Evolutionary conservation across 805 yeast species (phyloP), one percentile per base, ranked within the genome.

Genomic region (Jamesozyma lodderae): DNA sequence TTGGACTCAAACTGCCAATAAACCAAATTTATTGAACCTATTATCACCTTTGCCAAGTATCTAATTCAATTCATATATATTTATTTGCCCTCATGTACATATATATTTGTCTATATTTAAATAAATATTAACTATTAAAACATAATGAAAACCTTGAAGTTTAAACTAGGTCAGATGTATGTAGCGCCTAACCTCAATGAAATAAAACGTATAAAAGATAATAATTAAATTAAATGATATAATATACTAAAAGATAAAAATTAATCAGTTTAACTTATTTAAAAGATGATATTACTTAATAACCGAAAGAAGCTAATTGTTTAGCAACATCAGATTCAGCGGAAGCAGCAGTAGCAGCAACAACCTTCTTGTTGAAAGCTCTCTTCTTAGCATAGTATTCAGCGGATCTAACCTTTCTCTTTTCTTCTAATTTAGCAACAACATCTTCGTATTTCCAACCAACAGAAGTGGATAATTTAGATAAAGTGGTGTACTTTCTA

Each of bases 371-470:
- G 70, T 81, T 73, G 66, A 85, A 83, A 70, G 97, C 95, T 69
- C 74, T 78, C 95, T 90, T 92, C 83, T 86, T 87, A 63, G 95
- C 94, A 81, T 87, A 86, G 85, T 85, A 92, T 73, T 94, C 98
- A 66, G 95, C 95, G 62, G 95, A 80, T 79, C 82, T 87, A 69
- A 88, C 94, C 82, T 85, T 88, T 77, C 99, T 84, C 88, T 94
- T 90, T 73, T 87, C 96, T 79, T 92, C 98, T 68, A 92, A 84
- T 68, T 88, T 79, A 66, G 86, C 85, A 62, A 92, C 98, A 67
- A 92, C 81, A 53, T 92, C 87, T 75, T 88, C 94, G 94, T 92
- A 92, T 75, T 88, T 92, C 98, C 98, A 92, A 70, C 98, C 98
- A 60, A 92, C 96, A 64, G 95, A 80, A 62, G 92, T 71, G 57